These are phyloP conservation scores for Anthoceros angustus DNA, from an alignment of 225 moss, liverwort and hornwort species.

Conservation along the genomic window DNA sequence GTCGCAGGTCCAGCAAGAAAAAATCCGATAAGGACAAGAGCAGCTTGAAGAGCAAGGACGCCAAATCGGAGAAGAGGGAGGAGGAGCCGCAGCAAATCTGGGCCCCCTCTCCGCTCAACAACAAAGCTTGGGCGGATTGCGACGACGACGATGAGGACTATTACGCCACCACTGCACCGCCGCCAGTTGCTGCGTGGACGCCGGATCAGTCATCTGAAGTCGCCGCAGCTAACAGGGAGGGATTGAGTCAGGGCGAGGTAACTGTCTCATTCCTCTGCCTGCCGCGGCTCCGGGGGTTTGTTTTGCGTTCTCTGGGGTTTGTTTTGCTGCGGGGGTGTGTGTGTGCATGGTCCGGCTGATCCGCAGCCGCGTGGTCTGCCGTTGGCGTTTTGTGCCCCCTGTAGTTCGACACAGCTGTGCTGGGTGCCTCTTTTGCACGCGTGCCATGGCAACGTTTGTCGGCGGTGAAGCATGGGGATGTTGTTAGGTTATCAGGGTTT, in stretches of 20 bases:
- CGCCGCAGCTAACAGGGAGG: constrained; percentile 54
- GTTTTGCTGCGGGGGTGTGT: too few species aligned
- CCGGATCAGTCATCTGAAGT: constrained; percentile 42
- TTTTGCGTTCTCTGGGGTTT: too few species aligned
- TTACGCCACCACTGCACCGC: constrained; percentile 75
- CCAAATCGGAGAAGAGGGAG: constrained; percentile 48
- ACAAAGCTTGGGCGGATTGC: constrained; percentile 99
- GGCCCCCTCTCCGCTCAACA: constrained; percentile 82
- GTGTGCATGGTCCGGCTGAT: too few species aligned
- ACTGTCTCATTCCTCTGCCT: neutral
- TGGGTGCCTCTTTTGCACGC: too few species aligned
- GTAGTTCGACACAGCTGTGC: too few species aligned
- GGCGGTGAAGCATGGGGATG: too few species aligned
- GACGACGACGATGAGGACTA: constrained; percentile 99
- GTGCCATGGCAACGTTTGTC: too few species aligned
- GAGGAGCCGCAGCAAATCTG: constrained; percentile 93
- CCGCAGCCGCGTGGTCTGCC: too few species aligned
- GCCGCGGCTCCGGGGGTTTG: neutral
- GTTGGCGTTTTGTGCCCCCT: too few species aligned
- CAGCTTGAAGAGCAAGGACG: constrained; percentile 51
- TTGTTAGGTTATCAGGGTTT: too few species aligned
- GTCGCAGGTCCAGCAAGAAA: constrained; percentile 90
- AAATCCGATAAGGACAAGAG: constrained; percentile 55
- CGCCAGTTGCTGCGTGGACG: constrained; percentile 26
- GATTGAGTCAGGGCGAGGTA: constrained; percentile 97